phyloP scores from a whole-genome alignment of 257 asterid genomes.

The Plantago elongata region DNA sequence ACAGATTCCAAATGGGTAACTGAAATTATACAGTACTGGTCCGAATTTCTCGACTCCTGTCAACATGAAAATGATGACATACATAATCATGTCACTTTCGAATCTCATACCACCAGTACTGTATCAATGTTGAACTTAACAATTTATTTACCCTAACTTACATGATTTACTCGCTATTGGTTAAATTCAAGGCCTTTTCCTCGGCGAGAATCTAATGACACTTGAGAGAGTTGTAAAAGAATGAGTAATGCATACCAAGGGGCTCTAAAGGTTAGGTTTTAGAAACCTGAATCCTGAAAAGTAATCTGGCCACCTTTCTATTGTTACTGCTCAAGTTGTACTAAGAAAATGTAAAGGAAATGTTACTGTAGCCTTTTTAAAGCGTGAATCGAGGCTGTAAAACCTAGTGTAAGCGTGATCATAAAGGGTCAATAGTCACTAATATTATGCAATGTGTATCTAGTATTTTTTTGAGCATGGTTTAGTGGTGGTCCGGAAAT shows the following conservation, averaged over 20 bases:
- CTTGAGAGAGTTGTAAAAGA: too few relatives aligned
- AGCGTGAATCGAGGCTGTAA: slow-evolving; percentile 25
- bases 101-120: too few relatives aligned
- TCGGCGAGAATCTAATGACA: too few relatives aligned
- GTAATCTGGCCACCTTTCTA: slow-evolving; percentile 1
- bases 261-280: neutral
- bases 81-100: too few relatives aligned
- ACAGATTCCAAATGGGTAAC: too few relatives aligned
- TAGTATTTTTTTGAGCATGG: slow-evolving; percentile 18
- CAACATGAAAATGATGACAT: too few relatives aligned
- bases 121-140: too few relatives aligned
- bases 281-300: slow-evolving; percentile 2
- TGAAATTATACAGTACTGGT: too few relatives aligned
- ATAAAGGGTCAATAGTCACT: slow-evolving; percentile 21
- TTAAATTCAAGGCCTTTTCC: too few relatives aligned
- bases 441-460: slow-evolving; percentile 23
- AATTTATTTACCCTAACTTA: too few relatives aligned
- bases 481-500: slow-evolving; percentile 48
- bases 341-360: slow-evolving; percentile 3
- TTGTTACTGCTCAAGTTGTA: neutral
- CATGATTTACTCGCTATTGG: too few relatives aligned
- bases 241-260: neutral
- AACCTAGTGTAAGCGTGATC: slow-evolving; percentile 33
- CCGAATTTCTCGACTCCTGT: too few relatives aligned
- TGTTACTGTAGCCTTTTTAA: slow-evolving; percentile 29